These are phyloP conservation scores for Fusarium haematococcum DNA, from an alignment of 2,329 filamentous ascomycete genomes.

Conservation along the genomic window DNA sequence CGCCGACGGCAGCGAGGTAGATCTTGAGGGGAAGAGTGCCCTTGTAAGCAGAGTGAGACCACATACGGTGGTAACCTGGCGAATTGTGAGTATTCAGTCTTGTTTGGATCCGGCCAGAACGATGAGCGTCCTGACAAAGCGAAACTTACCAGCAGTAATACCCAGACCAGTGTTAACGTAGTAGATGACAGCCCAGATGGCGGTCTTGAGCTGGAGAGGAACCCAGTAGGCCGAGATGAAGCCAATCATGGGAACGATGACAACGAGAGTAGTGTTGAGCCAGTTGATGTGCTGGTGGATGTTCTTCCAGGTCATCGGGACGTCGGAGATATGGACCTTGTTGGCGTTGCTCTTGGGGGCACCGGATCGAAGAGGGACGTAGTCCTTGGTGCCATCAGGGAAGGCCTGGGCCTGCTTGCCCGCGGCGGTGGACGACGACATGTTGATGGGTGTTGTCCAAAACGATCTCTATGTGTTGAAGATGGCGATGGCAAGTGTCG, in stretches of 20 bases:
- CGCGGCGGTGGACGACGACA: slow-evolving; percentile 55
- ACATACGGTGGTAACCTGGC: slow-evolving; percentile 72
- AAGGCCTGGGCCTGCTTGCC: slow-evolving; percentile 54
- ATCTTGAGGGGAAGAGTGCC: slow-evolving; percentile 81
- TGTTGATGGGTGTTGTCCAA: slow-evolving; percentile 28
- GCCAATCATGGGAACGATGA: slow-evolving; percentile 80
- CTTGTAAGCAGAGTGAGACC: slow-evolving; percentile 88
- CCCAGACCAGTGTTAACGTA: slow-evolving; percentile 88
- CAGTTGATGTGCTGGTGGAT: slow-evolving; percentile 96
- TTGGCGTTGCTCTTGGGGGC: slow-evolving; percentile 36
- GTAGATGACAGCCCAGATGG: slow-evolving; percentile 79
- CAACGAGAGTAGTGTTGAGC: slow-evolving; percentile 86
- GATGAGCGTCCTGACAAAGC: background rate
- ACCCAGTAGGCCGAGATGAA: slow-evolving; percentile 82
- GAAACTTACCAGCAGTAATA: slow-evolving; percentile 76
- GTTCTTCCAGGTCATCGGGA: slow-evolving; percentile 82
- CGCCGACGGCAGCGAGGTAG: slow-evolving; percentile 84
- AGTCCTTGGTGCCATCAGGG: slow-evolving; percentile 67
- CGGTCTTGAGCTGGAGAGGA: slow-evolving; percentile 77
- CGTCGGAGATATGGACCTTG: slow-evolving; percentile 81
- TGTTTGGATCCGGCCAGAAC: background rate
- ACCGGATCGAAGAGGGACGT: slow-evolving; percentile 59
- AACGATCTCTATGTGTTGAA: slow-evolving; percentile 7
- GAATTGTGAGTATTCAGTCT: slow-evolving; percentile 10
- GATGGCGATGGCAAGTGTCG: slow-evolving; percentile 30